Base-by-base conservation (phyloP, 257 asterid genomes). In the Capsicum baccatum region DNA sequence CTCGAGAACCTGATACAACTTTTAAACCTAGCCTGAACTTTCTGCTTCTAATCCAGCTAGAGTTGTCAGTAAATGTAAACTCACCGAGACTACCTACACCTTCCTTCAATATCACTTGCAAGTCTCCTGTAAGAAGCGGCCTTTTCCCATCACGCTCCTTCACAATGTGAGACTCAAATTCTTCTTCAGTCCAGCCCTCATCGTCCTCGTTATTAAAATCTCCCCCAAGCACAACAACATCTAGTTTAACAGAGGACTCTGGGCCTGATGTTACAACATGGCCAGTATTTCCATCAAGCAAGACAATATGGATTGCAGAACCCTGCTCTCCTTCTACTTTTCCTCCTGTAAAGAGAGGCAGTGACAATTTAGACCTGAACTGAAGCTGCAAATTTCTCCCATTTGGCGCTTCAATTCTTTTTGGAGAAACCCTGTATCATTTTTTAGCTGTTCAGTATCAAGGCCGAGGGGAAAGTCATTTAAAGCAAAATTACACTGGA, bases 31-130 rank as follows among this genome's bases (percentile, higher is more conserved):
- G 89, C 85, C 99, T 91, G 86, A 97, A 97, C 79, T 95, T 95
- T 87, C 98, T 90, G 93, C 99, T 97, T 87, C 99, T 89, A 80
- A 94, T 94, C 99, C 99, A 97, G 86, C 99, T 97, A 55, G 99
- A 97, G 86, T 97, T 97, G 87, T 97, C 99, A 0, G 99, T 97
- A 88, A 97, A 97, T 39, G 86, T 39, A 5, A 85, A 42, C 83
- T 85, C 88, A 12, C 88, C 88, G 50, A 85, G 83, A 11, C 83
- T 76, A 16, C 91, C 90, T 8, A 89, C 90, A 39, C 90, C 91
- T 11, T 87, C 84, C 68, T 87, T 80, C 74, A 89, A 85, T 44
- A 84, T 73, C 60, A 89, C 87, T 66, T 83, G 87, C 86, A 83
- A 80, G 9, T 85, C 91, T n/a, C 91, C 91, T 33, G 86, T 81